Conservation (phyloP, 768 basidiomycete genomes). For the Rickenella mellea region DNA sequence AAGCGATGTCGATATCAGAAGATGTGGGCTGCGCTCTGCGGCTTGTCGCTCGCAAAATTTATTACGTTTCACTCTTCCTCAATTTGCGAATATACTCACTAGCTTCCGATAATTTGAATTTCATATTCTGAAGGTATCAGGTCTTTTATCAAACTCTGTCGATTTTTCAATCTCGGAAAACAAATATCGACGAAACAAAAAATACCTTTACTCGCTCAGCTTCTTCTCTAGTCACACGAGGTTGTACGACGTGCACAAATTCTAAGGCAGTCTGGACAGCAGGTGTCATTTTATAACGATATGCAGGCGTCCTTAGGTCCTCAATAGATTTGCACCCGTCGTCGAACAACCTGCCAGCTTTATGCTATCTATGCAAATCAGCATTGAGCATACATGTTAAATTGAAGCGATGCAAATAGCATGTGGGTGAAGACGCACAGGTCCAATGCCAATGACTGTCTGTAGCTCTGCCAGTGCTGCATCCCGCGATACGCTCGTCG, state of each 20-base stretch:
- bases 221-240: constrained; percentile 27
- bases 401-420: constrained; percentile 2
- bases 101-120: constrained; percentile 40
- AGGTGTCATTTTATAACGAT: constrained; percentile 25
- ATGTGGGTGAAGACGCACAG: too few relatives aligned
- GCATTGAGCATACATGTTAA: neutral
- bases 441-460: constrained; percentile 41
- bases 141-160: constrained; percentile 40
- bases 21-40: constrained; percentile 33
- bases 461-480: constrained; percentile 22
- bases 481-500: constrained; percentile 12
- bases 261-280: constrained; percentile 27
- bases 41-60: constrained; percentile 19
- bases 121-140: constrained; percentile 39
- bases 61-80: neutral
- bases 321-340: constrained; percentile 38
- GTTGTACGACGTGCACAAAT: constrained; percentile 30
- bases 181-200: neutral
- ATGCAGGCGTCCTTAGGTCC: constrained; percentile 29
- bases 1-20: constrained; percentile 30
- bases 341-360: constrained; percentile 36
- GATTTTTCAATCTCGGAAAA: neutral
- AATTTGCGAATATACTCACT: constrained; percentile 33
- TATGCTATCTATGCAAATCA: constrained; percentile 8
- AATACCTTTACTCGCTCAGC: constrained; percentile 37